These are phyloP conservation scores for Plantago elongata DNA, from an alignment of 257 asterid genomes.

Conservation along the genomic window DNA sequence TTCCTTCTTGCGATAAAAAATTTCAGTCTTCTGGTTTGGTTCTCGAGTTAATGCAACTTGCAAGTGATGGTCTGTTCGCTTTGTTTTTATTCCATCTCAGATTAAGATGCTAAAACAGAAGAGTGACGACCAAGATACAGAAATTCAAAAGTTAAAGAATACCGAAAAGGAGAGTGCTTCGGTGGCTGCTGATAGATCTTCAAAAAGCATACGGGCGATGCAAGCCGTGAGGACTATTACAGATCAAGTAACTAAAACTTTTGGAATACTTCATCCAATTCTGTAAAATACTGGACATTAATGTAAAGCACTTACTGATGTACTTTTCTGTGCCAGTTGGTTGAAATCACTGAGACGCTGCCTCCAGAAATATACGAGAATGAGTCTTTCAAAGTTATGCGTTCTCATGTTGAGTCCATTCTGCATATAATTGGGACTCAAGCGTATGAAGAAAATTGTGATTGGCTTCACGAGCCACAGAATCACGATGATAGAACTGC, in stretches of 20 bases:
- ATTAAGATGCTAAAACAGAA: conserved; percentile 61
- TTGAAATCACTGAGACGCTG: conserved; percentile 56
- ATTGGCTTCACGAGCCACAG: conserved; percentile 22
- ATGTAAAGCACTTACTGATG: not conserved
- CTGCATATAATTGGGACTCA: conserved; percentile 35
- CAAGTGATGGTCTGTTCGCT: conserved; percentile 3
- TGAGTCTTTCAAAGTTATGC: conserved; percentile 41
- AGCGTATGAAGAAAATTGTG: conserved; percentile 30
- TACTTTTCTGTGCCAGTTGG: conserved; percentile 44
- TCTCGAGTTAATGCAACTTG: not conserved
- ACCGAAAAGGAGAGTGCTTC: conserved; percentile 44
- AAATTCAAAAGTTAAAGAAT: conserved; percentile 51
- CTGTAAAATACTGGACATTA: not conserved
- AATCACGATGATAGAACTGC: conserved; percentile 22
- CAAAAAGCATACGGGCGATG: conserved; percentile 42
- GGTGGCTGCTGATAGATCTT: conserved; percentile 62
- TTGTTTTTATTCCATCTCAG: conserved; percentile 23
- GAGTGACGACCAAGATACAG: conserved; percentile 57
- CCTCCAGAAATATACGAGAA: conserved; percentile 60
- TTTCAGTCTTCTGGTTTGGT: conserved; percentile 5
- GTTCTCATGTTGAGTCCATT: conserved; percentile 47
- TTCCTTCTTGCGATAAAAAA: conserved; percentile 5
- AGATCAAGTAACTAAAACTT: conserved; percentile 46
- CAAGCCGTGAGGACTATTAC: conserved; percentile 55
- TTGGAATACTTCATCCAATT: conserved; percentile 11